Evolutionary conservation across 73 alveolate genomes (phyloP).

Genomic region (Urostyla sp.): DNA sequence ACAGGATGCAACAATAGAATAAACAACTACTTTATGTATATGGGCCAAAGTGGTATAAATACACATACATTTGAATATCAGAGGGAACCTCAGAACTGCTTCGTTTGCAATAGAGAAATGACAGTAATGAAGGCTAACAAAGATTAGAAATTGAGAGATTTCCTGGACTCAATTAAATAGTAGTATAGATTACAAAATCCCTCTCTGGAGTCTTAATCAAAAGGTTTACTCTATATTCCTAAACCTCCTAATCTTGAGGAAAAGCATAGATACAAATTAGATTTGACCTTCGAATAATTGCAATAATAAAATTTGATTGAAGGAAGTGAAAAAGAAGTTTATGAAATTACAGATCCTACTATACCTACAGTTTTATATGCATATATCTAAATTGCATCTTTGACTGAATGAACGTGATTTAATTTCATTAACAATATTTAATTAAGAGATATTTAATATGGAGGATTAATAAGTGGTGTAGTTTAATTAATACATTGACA

Average conservation of each 20-base stretch:
- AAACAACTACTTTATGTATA: conserved; percentile 93
- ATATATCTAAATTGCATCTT: too few relatives aligned
- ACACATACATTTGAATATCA: conserved; percentile 61
- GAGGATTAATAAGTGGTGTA: background rate
- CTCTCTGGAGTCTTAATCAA: conserved; percentile 19
- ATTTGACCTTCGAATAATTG: conserved; percentile 54
- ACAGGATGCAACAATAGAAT: conserved; percentile 80
- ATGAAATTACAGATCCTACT: conserved; percentile 44
- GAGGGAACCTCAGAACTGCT: conserved; percentile 63
- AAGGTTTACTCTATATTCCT: conserved; percentile 61
- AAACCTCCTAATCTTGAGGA: conserved; percentile 69
- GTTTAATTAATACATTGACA: background rate
- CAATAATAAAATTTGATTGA: background rate
- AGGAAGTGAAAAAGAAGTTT: conserved; percentile 16
- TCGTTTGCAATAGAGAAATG: conserved; percentile 61
- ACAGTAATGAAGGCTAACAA: background rate
- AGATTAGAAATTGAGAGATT: conserved; percentile 43
- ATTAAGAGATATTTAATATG: background rate
- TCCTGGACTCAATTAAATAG: conserved; percentile 44
- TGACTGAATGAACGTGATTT: too few relatives aligned
- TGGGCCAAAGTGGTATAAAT: conserved; percentile 93
- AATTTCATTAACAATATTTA: too few relatives aligned
- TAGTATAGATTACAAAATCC: conserved; percentile 58
- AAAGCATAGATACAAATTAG: conserved; percentile 59
- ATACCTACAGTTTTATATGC: conserved; percentile 4